phyloP scores from a whole-genome alignment of 2,329 filamentous ascomycete species.

The Pseudogymnoascus sp. region DNA sequence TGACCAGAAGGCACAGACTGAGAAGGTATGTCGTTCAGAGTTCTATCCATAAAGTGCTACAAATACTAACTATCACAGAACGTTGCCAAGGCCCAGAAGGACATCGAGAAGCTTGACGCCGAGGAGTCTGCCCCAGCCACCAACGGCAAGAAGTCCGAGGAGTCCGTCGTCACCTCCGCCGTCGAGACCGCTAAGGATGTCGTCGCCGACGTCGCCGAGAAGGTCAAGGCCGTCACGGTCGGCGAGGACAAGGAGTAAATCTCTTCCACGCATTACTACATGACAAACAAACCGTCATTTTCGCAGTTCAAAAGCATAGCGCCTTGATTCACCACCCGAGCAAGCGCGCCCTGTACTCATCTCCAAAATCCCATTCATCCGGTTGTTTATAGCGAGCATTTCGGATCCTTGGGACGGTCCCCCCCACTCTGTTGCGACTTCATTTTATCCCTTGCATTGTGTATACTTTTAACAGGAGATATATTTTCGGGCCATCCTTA shows the following conservation, averaged over 20 bases:
- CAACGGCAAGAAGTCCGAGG: conserved; percentile 3
- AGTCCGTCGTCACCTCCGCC: conserved; percentile 17
- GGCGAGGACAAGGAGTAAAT: conserved; percentile 41
- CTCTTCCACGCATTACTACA: not conserved
- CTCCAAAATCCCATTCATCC: not conserved
- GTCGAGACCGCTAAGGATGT: conserved; percentile 39
- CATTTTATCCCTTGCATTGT: conserved; percentile 7
- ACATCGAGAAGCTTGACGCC: conserved; percentile 82
- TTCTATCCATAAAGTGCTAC: conserved; percentile 15
- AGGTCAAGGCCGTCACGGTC: conserved; percentile 51
- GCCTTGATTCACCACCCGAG: not conserved
- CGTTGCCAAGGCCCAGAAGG: conserved; percentile 90
- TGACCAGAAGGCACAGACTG: conserved; percentile 81
- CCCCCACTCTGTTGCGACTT: conserved; percentile 3
- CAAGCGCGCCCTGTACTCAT: not conserved
- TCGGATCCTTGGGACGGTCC: not conserved
- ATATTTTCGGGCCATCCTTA: conserved; percentile 10
- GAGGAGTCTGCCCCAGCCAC: conserved; percentile 44
- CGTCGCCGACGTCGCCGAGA: conserved; percentile 48
- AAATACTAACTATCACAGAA: conserved; percentile 54
- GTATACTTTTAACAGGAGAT: conserved; percentile 7
- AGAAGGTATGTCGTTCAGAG: conserved; percentile 52
- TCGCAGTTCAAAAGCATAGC: not conserved
- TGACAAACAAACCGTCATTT: not conserved
- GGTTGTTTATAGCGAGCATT: conserved; percentile 3